Conservation (phyloP, 1,139 yeast species). For the Lodderomyces oxycetoniae region DNA sequence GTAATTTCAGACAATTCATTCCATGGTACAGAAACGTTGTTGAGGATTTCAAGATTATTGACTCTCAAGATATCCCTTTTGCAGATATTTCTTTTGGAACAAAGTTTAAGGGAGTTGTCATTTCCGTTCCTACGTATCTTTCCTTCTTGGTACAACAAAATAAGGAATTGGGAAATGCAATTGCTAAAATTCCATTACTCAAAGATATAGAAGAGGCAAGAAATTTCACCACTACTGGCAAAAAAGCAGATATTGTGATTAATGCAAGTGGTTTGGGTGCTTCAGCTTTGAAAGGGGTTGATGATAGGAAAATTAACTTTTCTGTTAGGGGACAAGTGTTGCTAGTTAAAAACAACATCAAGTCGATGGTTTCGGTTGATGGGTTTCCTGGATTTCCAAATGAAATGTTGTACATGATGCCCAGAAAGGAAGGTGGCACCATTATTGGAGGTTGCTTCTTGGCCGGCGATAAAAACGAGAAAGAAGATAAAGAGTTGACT, state of each 20-base stretch:
- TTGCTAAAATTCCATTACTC: conserved; percentile 28
- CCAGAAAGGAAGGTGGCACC: conserved; percentile 52
- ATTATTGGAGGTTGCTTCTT: conserved; percentile 49
- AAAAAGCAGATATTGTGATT: conserved; percentile 34
- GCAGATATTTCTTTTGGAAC: conserved; percentile 34
- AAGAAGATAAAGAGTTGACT: conserved; percentile 34
- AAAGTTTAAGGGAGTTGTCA: conserved; percentile 44
- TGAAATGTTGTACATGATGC: conserved; percentile 46
- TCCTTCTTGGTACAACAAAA: conserved; percentile 40
- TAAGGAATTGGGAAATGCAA: conserved; percentile 30
- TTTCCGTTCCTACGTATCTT: conserved; percentile 48
- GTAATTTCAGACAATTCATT: conserved; percentile 16
- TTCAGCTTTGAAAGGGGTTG: conserved; percentile 26
- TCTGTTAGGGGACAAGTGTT: conserved; percentile 39
- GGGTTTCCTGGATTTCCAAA: conserved; percentile 28
- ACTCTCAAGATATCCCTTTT: conserved; percentile 27
- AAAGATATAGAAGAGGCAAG: conserved; percentile 26
- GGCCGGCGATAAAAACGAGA: conserved; percentile 18
- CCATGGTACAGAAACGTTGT: conserved; percentile 48
- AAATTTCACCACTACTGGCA: conserved; percentile 19
- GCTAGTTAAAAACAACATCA: conserved; percentile 33
- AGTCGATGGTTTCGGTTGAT: conserved; percentile 25
- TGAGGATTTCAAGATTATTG: conserved; percentile 28
- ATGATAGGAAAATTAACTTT: conserved; percentile 25
- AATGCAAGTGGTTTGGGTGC: conserved; percentile 45